Evolutionary conservation across 768 basidiomycete genomes (phyloP).

Genomic region (Amanita rimosa): DNA sequence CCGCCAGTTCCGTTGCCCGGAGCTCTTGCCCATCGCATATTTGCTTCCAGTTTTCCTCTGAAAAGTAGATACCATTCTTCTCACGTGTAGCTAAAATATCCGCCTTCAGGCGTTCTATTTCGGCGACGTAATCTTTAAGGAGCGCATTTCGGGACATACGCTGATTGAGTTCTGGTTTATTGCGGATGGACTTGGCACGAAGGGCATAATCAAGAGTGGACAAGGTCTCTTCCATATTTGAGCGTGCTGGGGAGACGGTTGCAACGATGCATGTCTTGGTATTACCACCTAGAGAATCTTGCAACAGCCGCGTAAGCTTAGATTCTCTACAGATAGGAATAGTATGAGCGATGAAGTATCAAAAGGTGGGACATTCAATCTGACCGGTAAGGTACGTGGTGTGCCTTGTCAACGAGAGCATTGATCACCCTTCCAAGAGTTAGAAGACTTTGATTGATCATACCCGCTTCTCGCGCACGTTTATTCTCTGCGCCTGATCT

Average conservation of each 20-base stretch:
- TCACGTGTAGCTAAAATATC: slow-evolving; percentile 87
- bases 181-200: slow-evolving; percentile 89
- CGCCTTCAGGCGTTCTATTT: slow-evolving; percentile 87
- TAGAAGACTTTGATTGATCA: slow-evolving; percentile 95
- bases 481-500: slow-evolving; percentile 93
- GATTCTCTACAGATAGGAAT: slow-evolving; percentile 55
- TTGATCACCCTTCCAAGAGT: slow-evolving; percentile 98
- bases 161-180: slow-evolving; percentile 92
- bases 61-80: slow-evolving; percentile 93
- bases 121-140: slow-evolving; percentile 85
- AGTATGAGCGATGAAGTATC: slow-evolving; percentile 1
- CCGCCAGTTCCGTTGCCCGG: slow-evolving; percentile 65
- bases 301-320: slow-evolving; percentile 91
- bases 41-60: slow-evolving; percentile 84
- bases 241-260: slow-evolving; percentile 87
- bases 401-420: slow-evolving; percentile 82
- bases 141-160: slow-evolving; percentile 88
- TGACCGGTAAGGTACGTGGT: slow-evolving; percentile 91
- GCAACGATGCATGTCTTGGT: slow-evolving; percentile 99
- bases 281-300: slow-evolving; percentile 96
- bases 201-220: slow-evolving; percentile 96
- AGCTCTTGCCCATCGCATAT: slow-evolving; percentile 70
- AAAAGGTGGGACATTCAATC: slow-evolving; percentile 9
- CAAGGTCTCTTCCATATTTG: slow-evolving; percentile 93
- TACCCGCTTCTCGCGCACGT: slow-evolving; percentile 91